phyloP scores from a whole-genome alignment of 768 basidiomycete species.

The Boletus rufocinnamomeus region DNA sequence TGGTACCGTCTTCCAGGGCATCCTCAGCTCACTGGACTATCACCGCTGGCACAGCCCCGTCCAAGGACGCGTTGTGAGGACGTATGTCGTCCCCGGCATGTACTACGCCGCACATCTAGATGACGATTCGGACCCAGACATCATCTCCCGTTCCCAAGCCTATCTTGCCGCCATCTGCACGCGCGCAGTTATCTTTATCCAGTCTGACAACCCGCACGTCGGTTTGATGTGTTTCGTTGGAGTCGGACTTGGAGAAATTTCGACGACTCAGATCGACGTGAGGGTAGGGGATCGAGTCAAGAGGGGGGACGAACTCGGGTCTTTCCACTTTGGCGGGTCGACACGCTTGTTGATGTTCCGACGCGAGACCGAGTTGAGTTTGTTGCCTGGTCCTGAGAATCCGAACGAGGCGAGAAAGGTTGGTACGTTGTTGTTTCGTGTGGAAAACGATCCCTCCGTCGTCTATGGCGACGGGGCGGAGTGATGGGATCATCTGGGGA shows the following conservation, averaged over 20 bases:
- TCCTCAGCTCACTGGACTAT: neutral
- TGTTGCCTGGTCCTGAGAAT: neutral
- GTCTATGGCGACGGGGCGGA: too few relatives aligned
- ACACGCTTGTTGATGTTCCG: neutral
- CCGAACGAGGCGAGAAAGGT: neutral
- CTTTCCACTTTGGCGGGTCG: neutral
- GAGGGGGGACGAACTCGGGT: neutral
- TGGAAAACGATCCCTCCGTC: too few relatives aligned
- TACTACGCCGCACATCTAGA: neutral
- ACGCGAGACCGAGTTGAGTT: neutral
- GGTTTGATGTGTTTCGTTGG: neutral
- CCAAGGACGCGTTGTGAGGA: neutral
- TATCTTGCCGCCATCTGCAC: neutral
- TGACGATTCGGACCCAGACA: neutral
- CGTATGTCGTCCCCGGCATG: neutral
- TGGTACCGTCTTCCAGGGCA: neutral
- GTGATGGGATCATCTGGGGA: too few relatives aligned
- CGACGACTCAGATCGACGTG: neutral
- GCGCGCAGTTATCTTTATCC: neutral
- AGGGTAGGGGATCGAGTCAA: neutral
- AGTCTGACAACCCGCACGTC: neutral
- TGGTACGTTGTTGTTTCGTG: neutral
- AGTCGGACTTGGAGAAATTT: neutral
- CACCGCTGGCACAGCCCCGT: neutral
- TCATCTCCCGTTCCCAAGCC: neutral